phyloP scores from a whole-genome alignment of 768 basidiomycete genomes.

The Tricholoma flavovirens region DNA sequence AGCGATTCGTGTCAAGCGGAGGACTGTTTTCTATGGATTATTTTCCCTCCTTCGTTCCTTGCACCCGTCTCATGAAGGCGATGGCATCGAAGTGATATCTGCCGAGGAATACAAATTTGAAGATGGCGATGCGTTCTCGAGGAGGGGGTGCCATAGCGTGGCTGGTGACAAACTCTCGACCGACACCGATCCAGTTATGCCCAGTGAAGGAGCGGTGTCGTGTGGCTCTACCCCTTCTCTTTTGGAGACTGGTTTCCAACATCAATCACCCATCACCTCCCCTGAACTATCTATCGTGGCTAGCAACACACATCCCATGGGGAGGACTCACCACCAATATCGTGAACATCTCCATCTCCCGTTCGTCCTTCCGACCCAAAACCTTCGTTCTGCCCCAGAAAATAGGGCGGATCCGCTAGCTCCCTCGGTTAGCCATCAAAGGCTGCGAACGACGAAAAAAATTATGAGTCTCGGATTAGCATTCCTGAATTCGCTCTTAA shows the following conservation, averaged over 20 bases:
- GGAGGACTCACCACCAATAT: background rate
- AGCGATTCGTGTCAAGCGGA: constrained; percentile 33
- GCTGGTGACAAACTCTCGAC: constrained; percentile 15
- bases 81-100: background rate
- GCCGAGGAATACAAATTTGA: constrained; percentile 1
- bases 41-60: constrained; percentile 1
- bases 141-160: background rate
- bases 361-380: background rate
- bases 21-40: constrained; percentile 16
- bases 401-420: background rate
- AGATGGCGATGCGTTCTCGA: background rate
- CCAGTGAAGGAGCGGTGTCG: constrained; percentile 10
- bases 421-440: background rate
- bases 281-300: constrained; percentile 10
- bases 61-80: background rate
- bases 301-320: background rate
- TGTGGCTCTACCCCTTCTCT: constrained; percentile 6
- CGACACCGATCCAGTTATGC: constrained; percentile 16
- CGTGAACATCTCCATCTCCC: background rate
- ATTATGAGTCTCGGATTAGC: background rate
- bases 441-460: background rate
- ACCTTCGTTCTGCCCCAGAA: background rate
- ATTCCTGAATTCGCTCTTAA: constrained; percentile 28
- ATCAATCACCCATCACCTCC: constrained; percentile 4
- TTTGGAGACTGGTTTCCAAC: constrained; percentile 7